Conservation (phyloP, 768 basidiomycete species). For the Austroboletus eburneus region DNA sequence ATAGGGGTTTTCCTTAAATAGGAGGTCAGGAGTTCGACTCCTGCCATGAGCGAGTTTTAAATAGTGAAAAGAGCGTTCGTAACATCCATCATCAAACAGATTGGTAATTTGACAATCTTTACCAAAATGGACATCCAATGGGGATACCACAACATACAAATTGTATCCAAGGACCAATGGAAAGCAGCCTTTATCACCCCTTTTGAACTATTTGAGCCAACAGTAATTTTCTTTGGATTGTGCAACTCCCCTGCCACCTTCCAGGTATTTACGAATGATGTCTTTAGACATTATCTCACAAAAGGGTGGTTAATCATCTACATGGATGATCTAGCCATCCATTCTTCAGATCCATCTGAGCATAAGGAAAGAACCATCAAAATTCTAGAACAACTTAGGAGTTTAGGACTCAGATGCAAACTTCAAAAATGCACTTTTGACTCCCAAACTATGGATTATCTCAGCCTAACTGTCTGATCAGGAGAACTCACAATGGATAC, state of each 20-base stretch:
- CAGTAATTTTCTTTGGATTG: not conserved
- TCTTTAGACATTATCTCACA: not conserved
- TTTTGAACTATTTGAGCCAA: not conserved
- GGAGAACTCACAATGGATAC: not conserved
- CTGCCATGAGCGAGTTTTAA: too few species aligned
- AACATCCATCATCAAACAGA: not conserved
- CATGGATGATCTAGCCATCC: not conserved
- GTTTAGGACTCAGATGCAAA: not conserved
- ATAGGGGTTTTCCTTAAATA: too few species aligned
- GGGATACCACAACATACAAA: not conserved
- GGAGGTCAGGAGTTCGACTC: too few species aligned
- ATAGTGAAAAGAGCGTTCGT: too few species aligned
- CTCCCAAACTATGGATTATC: not conserved
- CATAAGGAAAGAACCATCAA: not conserved
- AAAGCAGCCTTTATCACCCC: not conserved
- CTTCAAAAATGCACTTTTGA: not conserved
- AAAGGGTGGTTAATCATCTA: not conserved
- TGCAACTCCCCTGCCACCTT: not conserved
- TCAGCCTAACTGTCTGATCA: not conserved
- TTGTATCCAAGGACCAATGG: not conserved
- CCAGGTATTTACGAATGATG: not conserved
- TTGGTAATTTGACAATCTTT: not conserved
- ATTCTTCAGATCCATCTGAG: not conserved
- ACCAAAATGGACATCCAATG: not conserved
- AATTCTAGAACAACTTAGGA: not conserved